phyloP scores from a whole-genome alignment of 2,329 filamentous ascomycete species.

The Xylaria sp. region DNA sequence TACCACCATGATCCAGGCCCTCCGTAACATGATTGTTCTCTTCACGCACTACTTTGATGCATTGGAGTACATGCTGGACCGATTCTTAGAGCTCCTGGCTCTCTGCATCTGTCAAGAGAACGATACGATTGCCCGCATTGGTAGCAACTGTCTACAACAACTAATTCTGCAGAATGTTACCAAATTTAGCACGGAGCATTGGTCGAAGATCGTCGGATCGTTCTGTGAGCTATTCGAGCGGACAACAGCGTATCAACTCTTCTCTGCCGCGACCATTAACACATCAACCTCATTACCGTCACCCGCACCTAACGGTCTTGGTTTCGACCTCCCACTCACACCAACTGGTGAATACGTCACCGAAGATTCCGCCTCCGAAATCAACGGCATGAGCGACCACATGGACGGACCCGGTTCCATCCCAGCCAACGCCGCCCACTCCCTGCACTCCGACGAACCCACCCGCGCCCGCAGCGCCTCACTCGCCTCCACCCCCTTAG shows the following conservation, averaged over 20 bases:
- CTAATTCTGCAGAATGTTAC: conserved; percentile 92
- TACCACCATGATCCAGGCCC: conserved; percentile 97
- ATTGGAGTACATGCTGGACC: conserved; percentile 93
- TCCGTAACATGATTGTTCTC: conserved; percentile 96
- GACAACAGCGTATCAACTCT: conserved; percentile 91
- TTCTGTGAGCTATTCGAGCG: conserved; percentile 94
- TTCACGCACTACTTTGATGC: conserved; percentile 98
- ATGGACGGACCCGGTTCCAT: conserved; percentile 33
- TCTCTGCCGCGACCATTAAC: conserved; percentile 68
- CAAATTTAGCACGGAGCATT: conserved; percentile 83
- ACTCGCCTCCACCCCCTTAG: conserved; percentile 51
- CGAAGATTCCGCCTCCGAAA: conserved; percentile 55
- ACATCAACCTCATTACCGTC: conserved; percentile 48
- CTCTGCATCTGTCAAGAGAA: conserved; percentile 99
- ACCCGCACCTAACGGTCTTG: conserved; percentile 47
- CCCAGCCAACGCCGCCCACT: conserved; percentile 21
- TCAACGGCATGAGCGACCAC: conserved; percentile 49
- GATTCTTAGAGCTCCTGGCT: conserved; percentile 90
- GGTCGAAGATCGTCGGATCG: conserved; percentile 88
- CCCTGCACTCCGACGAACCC: conserved; percentile 21
- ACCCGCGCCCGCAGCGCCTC: conserved; percentile 21
- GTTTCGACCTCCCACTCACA: conserved; percentile 44
- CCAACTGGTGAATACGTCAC: conserved; percentile 34
- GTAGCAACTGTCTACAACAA: conserved; percentile 96
- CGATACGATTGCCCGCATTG: conserved; percentile 94